Evolutionary conservation across 2,329 filamentous ascomycete species (phyloP), one percentile per base, ranked within the genome.

Genomic region (Cordyceps pruinosa): DNA sequence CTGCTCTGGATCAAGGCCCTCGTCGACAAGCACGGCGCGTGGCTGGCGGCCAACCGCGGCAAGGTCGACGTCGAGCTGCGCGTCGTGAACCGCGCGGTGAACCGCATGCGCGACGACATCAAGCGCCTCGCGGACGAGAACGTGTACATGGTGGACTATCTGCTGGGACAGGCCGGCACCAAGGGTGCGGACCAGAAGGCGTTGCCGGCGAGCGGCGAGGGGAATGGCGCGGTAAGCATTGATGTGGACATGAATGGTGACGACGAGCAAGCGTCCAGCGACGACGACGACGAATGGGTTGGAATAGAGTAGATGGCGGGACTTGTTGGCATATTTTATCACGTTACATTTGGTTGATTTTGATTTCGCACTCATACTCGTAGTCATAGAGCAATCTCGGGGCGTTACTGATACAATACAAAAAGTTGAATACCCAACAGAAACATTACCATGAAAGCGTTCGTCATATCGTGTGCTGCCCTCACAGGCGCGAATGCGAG

Each of bases 1-100:
- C 76, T 99, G 45, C 75, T 93, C 9, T 99, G 94, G 94, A 88
- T 97, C 66, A 89, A 94, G 70, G 85, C 89, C 1, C 74, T 88
- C 34, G 77, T 97, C 58, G 87, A 88, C 65, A 85, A 85, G 64
- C 93, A 97, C 69, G 94, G 94, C 34, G 80, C 87, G 23, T 93
- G 88, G 78, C 80, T 99, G 65, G 88, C 90, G 58, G 88, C 92
- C 35, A 88, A 93, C 69, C 80, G 87, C 23, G 87, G 83, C 53
- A 86, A 88, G 64, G 85, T 94, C 34, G 90, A 93, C 37, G 82
- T 93, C 2, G 94, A 97, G 72, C 75, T 97, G 61, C 82, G 94
- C 35, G 82, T 90, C 32, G 86, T 97, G 8, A 86, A 90, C 60
- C 84, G 91, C 60, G 91, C 90, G 5, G 82, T 97, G 17, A 80